Conservation (phyloP, 768 basidiomycete species). For the Amylocystis lapponica region DNA sequence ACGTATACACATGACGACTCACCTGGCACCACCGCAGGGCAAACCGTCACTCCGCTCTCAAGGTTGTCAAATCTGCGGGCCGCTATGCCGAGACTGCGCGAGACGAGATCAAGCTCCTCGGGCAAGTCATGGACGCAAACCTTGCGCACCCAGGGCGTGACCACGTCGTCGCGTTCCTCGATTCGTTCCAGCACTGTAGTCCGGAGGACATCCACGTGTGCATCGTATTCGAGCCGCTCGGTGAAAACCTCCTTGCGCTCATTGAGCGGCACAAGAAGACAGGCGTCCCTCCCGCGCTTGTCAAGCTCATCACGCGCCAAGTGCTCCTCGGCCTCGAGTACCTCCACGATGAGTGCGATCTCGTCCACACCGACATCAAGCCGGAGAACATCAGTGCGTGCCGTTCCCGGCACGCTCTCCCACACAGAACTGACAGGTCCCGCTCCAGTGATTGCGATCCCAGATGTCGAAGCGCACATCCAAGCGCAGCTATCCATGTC, state of each 20-base stretch:
- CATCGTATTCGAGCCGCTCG: constrained; percentile 86
- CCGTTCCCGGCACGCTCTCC: constrained; percentile 21
- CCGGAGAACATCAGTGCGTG: constrained; percentile 91
- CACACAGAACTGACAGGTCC: not conserved
- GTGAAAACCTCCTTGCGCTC: constrained; percentile 70
- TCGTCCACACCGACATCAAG: constrained; percentile 92
- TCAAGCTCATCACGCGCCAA: constrained; percentile 83
- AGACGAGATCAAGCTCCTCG: constrained; percentile 92
- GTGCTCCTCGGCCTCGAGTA: constrained; percentile 86
- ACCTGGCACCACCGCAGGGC: constrained; percentile 39
- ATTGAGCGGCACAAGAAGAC: constrained; percentile 77
- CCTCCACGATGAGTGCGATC: constrained; percentile 86
- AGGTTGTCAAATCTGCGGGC: constrained; percentile 91
- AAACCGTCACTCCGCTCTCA: constrained; percentile 80
- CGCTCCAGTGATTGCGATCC: constrained; percentile 68
- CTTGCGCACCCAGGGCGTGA: constrained; percentile 73
- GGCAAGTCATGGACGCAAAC: constrained; percentile 64
- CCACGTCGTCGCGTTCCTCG: constrained; percentile 85
- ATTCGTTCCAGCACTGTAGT: constrained; percentile 77
- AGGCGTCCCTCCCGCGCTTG: constrained; percentile 75
- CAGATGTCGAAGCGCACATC: constrained; percentile 74
- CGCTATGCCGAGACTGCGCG: constrained; percentile 95
- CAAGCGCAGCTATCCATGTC: constrained; percentile 59
- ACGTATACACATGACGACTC: too few relatives aligned
- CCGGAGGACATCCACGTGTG: constrained; percentile 77